Evolutionary conservation across 306 rosid species (phyloP), one percentile per base, ranked within the genome.

Genomic region (Sicyos edulis): DNA sequence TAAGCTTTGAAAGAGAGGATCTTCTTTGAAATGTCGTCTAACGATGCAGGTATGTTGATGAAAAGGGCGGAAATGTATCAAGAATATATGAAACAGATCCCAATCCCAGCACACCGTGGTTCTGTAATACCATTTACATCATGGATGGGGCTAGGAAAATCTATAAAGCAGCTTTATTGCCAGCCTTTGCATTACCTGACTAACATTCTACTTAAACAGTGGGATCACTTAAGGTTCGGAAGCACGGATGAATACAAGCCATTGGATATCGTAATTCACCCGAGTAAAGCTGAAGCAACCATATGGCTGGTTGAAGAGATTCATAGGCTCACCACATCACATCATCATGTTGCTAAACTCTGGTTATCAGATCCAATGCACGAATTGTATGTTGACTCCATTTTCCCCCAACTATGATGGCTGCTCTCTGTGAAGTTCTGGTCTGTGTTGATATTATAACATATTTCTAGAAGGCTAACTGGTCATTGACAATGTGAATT

Each of bases 101-200:
- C 92, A 47, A 79, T 93, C 77, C 99, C 99, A 16, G 78, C 66
- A 13, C 78, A 26, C 24, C 92, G 95, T 52, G 99, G 97, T 51
- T 86, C 97, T 52, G 75, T 89, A 17, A 86, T 93, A 68, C 97
- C 97, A 5, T 93, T 75, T 77, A 86, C 78, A 44, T 74, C 99
- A 26, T 93, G 99, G 99, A 82, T 80, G 84, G 96, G 95, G 62
- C 69, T 93, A 53, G 97, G 95, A 47, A 87, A 79, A 72, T 93
- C 96, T 76, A 81, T 93, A 16, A 93, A 93, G 84, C 82, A 86
- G 76, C 59, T 93, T 42, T 93, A 89, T 54, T 84, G 91, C 44
- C 98, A 93, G 76, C 98, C 96, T 70, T 83, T 90, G 78, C 98
- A 93, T 83, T 93, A 88, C 89, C 93, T 87, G 71, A 93, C 98